A percentile compares a stretch with the other conserved stretches of the same genome.
Evolutionary conservation across 2,329 filamentous ascomycete genomes (phyloP).

Genomic region (Fusarium marasasianum): DNA sequence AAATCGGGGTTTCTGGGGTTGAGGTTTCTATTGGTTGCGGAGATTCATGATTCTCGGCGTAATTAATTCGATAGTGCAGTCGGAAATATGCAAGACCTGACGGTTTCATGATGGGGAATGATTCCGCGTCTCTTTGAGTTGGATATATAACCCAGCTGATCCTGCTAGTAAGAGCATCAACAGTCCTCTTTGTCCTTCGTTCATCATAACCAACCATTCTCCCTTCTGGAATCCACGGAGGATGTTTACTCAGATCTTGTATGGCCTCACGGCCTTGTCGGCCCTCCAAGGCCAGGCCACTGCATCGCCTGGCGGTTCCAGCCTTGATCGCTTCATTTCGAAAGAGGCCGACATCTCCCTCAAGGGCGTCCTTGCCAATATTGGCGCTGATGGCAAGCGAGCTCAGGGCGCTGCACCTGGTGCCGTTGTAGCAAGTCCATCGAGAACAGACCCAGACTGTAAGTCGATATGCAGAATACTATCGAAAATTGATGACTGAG

Average conservation of each 20-base stretch:
- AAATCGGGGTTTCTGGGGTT: slow-evolving; percentile 1
- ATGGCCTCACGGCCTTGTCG: background rate
- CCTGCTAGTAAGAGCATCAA: too few species aligned
- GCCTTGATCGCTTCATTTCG: slow-evolving; percentile 25
- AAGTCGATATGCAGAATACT: background rate
- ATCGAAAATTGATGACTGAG: background rate
- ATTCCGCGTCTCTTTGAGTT: background rate
- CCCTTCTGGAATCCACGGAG: background rate
- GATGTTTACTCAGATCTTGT: slow-evolving; percentile 17
- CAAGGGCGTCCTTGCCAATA: slow-evolving; percentile 53
- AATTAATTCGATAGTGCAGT: slow-evolving; percentile 3
- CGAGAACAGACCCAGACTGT: slow-evolving; percentile 57
- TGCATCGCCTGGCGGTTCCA: background rate
- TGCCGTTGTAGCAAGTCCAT: slow-evolving; percentile 64
- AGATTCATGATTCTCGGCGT: slow-evolving; percentile 8
- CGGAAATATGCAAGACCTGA: background rate
- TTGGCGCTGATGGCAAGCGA: slow-evolving; percentile 61
- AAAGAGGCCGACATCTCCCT: slow-evolving; percentile 29
- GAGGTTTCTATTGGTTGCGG: background rate
- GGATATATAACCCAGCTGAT: background rate
- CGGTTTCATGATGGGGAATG: background rate
- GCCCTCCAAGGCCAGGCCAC: slow-evolving; percentile 1
- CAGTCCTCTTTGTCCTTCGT: background rate
- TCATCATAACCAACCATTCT: background rate
- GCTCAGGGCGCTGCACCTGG: slow-evolving; percentile 58